Percentiles rank a stretch among this genome's conserved stretches.
Evolutionary conservation across 2,329 filamentous ascomycete species (phyloP).

Genomic region (Colletotrichum filicis): DNA sequence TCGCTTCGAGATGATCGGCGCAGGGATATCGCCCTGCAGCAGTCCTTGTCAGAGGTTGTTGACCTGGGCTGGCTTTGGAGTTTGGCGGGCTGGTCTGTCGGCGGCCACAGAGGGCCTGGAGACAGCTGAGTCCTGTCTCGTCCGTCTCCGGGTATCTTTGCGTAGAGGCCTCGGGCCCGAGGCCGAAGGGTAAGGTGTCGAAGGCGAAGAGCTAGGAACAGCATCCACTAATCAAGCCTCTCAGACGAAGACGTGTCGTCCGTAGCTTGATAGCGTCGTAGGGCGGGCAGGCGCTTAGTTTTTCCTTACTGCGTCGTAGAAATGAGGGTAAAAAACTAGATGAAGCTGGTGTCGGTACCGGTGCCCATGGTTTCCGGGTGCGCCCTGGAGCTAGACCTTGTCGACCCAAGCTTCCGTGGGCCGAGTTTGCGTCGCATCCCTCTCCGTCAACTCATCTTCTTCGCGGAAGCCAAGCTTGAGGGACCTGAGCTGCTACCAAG

Average conservation of each 20-base stretch:
- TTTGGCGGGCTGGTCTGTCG: constrained; percentile 16
- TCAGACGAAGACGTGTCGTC: constrained; percentile 9
- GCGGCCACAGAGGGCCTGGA: constrained; percentile 15
- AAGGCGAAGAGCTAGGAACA: background rate
- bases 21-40: constrained; percentile 28
- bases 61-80: background rate
- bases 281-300: background rate
- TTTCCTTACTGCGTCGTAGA: background rate
- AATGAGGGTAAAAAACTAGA: background rate
- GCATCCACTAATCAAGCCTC: constrained; percentile 1
- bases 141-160: background rate
- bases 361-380: constrained; percentile 4
- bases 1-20: constrained; percentile 31
- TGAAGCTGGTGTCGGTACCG: background rate
- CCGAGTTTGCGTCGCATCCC: constrained; percentile 33
- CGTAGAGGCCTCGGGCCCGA: constrained; percentile 15
- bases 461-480: constrained; percentile 31
- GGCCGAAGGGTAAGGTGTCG: background rate
- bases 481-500: constrained; percentile 31
- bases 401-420: constrained; percentile 27
- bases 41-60: constrained; percentile 30
- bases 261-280: constrained; percentile 4
- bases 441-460: constrained; percentile 32
- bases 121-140: constrained; percentile 18
- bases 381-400: constrained; percentile 32